Percentiles rank a stretch among this genome's conserved stretches.
Evolutionary conservation across 164 flowering plant species (phyloP).

Genomic region (Santalum album): DNA sequence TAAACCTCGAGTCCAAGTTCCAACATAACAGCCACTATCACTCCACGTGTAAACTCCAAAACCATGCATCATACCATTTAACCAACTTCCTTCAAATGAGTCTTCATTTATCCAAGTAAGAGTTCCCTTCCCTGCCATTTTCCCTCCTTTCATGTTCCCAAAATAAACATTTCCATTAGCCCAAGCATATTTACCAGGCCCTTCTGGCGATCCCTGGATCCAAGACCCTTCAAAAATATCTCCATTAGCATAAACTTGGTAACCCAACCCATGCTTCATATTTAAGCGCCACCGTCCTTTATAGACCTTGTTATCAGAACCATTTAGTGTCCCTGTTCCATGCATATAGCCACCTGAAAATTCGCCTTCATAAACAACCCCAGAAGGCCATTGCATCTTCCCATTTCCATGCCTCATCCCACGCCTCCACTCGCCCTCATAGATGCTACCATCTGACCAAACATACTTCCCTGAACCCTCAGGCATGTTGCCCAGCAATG

Average conservation of each 20-base stretch:
- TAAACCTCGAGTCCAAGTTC: conserved; percentile 89
- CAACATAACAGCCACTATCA: conserved; percentile 88
- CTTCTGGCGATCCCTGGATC: conserved; percentile 83
- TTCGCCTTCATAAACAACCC: conserved; percentile 83
- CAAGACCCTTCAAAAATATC: conserved; percentile 93
- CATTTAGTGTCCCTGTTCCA: conserved; percentile 65
- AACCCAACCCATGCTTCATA: conserved; percentile 89
- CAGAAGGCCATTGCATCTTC: conserved; percentile 67
- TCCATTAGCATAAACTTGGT: conserved; percentile 67
- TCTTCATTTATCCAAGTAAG: conserved; percentile 90
- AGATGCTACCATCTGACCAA: conserved; percentile 79
- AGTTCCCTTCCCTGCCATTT: conserved; percentile 89
- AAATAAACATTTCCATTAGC: conserved; percentile 75
- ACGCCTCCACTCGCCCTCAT: conserved; percentile 89
- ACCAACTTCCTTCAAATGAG: conserved; percentile 92
- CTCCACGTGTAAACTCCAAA: conserved; percentile 88
- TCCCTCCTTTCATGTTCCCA: conserved; percentile 92
- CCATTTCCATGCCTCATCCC: conserved; percentile 89
- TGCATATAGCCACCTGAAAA: conserved; percentile 87
- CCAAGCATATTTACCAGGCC: conserved; percentile 93
- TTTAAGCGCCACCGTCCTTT: conserved; percentile 84
- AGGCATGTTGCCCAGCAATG: conserved; percentile 60
- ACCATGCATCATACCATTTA: conserved; percentile 91
- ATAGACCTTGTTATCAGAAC: conserved; percentile 43
- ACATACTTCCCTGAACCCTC: conserved; percentile 81